These are phyloP conservation scores for Suhomyces chickasaworum DNA, from an alignment of 1,139 yeast species.

Conservation along the genomic window DNA sequence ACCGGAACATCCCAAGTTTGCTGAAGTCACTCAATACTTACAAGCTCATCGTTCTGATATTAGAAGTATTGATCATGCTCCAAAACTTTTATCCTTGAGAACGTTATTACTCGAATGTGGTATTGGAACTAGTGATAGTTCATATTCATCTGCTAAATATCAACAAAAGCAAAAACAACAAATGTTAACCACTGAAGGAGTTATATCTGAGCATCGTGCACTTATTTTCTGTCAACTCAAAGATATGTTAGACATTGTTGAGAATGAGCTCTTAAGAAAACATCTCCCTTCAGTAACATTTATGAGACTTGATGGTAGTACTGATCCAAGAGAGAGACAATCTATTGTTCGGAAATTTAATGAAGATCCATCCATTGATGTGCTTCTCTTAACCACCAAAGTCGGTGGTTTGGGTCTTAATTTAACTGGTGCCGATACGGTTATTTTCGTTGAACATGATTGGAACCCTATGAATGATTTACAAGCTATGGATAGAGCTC, in stretches of 20 bases:
- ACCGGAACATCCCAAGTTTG: constrained; percentile 80
- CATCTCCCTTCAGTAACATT: constrained; percentile 90
- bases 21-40: constrained; percentile 63
- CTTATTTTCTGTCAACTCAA: constrained; percentile 94
- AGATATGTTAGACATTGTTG: constrained; percentile 97
- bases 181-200: constrained; percentile 58
- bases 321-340: constrained; percentile 92
- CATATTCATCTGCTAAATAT: constrained; percentile 30
- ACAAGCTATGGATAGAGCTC: constrained; percentile 99
- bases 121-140: constrained; percentile 69
- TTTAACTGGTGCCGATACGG: constrained; percentile 98
- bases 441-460: constrained; percentile 96
- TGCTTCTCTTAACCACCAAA: constrained; percentile 86
- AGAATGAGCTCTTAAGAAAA: constrained; percentile 79
- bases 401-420: constrained; percentile 98
- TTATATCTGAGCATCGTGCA: constrained; percentile 94
- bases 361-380: constrained; percentile 96
- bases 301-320: constrained; percentile 92
- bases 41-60: constrained; percentile 60
- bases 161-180: constrained; percentile 36
- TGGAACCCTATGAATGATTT: constrained; percentile 99
- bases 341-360: constrained; percentile 89
- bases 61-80: constrained; percentile 81
- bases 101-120: constrained; percentile 90
- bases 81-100: constrained; percentile 82